Evolutionary conservation across 768 basidiomycete species (phyloP).

Genomic region (Russula brevipes): DNA sequence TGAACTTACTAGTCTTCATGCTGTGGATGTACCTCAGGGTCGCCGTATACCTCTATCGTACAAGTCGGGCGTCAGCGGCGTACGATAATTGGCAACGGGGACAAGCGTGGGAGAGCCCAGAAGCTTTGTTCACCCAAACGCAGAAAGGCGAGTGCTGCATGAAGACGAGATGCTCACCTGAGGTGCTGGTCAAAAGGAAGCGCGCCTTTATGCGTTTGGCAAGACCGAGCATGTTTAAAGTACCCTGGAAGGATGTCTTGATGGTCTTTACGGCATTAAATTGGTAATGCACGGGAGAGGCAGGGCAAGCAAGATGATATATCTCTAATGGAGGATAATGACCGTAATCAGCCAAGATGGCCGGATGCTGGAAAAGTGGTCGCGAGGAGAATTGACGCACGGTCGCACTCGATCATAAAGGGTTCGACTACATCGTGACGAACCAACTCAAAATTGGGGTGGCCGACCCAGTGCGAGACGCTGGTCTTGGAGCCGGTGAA

Average conservation of each 20-base stretch:
- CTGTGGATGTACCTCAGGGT: slow-evolving; percentile 97
- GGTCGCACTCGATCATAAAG: slow-evolving; percentile 98
- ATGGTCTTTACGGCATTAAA: slow-evolving; percentile 97
- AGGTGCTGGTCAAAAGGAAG: slow-evolving; percentile 93
- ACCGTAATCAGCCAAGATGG: background rate
- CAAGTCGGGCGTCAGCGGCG: slow-evolving; percentile 1
- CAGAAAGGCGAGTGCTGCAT: background rate
- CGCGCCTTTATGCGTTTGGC: slow-evolving; percentile 97
- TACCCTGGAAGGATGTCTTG: slow-evolving; percentile 98
- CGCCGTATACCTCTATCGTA: slow-evolving; percentile 86
- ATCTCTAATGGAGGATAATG: slow-evolving; percentile 56
- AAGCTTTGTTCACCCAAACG: background rate
- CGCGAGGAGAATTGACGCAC: slow-evolving; percentile 41
- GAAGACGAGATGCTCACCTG: slow-evolving; percentile 47
- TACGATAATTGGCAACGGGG: background rate
- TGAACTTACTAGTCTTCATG: slow-evolving; percentile 82
- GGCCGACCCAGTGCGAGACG: slow-evolving; percentile 91
- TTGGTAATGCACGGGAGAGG: slow-evolving; percentile 96
- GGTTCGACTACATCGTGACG: slow-evolving; percentile 97
- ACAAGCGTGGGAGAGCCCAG: background rate
- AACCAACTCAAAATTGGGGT: slow-evolving; percentile 98
- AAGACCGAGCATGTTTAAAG: slow-evolving; percentile 96
- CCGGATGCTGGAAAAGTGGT: background rate
- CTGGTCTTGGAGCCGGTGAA: slow-evolving; percentile 99
- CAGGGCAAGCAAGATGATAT: slow-evolving; percentile 97